phyloP scores from a whole-genome alignment of 495 filamentous ascomycete genomes.

The Aspergillus incahuasiensis region DNA sequence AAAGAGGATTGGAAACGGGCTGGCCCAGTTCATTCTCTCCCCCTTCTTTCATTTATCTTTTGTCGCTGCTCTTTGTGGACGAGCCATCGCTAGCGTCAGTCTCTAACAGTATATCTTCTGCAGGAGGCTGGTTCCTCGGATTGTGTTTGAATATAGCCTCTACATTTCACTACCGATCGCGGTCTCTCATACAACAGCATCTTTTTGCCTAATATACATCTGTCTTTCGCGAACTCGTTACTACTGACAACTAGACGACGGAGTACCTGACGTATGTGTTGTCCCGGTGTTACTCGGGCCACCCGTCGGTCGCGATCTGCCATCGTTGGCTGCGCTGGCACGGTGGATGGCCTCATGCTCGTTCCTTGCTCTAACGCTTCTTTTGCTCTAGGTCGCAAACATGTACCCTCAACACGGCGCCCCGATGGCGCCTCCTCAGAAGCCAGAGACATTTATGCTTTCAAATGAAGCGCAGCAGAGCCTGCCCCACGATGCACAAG shows the following conservation, averaged over 20 bases:
- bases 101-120: conserved; percentile 13
- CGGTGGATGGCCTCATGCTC: not conserved
- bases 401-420: conserved; percentile 53
- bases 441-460: conserved; percentile 98
- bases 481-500: conserved; percentile 92
- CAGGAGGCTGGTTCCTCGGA: conserved; percentile 41
- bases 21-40: conserved; percentile 41
- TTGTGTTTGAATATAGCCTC: conserved; percentile 19
- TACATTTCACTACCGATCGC: conserved; percentile 18
- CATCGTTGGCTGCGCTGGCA: not conserved
- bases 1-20: conserved; percentile 38
- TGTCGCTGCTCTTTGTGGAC: conserved; percentile 24
- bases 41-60: conserved; percentile 23
- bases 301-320: not conserved
- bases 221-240: not conserved
- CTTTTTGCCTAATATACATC: conserved; percentile 9
- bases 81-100: conserved; percentile 18
- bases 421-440: conserved; percentile 69
- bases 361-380: not conserved
- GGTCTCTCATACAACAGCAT: conserved; percentile 11
- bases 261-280: conserved; percentile 18
- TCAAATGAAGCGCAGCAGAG: conserved; percentile 94
- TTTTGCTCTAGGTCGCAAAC: conserved; percentile 9
- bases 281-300: not conserved
- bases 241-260: conserved; percentile 3